These are phyloP conservation scores for Vitis labrusca DNA, from an alignment of 164 flowering plant genomes.

Conservation along the genomic window DNA sequence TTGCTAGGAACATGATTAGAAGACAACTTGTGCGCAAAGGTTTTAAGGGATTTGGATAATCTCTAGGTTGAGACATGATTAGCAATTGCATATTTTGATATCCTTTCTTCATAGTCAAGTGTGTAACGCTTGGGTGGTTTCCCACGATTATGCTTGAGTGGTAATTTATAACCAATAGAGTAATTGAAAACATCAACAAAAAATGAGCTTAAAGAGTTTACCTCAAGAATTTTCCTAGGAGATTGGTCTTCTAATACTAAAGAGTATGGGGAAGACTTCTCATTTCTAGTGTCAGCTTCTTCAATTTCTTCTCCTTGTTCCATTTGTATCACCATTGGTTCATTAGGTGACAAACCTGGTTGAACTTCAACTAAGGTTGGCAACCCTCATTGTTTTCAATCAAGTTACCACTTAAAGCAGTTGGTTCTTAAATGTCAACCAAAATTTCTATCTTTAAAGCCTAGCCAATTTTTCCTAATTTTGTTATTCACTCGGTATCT, in stretches of 20 bases:
- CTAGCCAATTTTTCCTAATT: neutral
- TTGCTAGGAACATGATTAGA: conserved; percentile 2
- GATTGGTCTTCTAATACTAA: neutral
- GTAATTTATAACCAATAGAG: neutral
- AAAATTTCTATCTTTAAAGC: no score
- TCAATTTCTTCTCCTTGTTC: neutral
- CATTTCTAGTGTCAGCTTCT: neutral
- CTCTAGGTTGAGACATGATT: neutral
- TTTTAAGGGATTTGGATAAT: neutral
- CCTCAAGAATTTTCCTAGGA: neutral
- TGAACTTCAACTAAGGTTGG: no score
- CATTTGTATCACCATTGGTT: neutral
- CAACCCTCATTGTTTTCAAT: no score
- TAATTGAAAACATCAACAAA: neutral
- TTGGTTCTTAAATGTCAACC: no score
- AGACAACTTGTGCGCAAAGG: neutral
- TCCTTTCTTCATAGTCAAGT: conserved; percentile 1
- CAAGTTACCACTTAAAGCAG: no score
- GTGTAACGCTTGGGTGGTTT: conserved; percentile 8
- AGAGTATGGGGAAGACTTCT: neutral
- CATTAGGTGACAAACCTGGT: no score
- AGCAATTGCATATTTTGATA: neutral
- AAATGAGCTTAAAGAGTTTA: neutral
- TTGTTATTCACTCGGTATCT: neutral
- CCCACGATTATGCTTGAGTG: neutral